Evolutionary conservation across 805 yeast species (phyloP).

Genomic region (Saccharomycopsis sp.): DNA sequence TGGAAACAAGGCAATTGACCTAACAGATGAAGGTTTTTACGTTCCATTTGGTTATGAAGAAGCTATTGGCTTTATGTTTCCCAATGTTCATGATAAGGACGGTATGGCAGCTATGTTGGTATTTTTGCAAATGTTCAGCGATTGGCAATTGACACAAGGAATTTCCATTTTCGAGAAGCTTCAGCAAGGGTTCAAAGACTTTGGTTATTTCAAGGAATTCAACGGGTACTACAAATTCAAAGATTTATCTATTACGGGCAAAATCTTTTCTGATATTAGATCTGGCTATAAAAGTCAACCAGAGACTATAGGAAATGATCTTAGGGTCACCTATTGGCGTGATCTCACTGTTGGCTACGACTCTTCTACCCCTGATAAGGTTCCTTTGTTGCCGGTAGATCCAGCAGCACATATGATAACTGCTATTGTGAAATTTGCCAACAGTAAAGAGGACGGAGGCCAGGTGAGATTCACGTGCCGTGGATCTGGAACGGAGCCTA

Average conservation of each 20-base stretch:
- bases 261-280: slow-evolving; percentile 53
- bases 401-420: slow-evolving; percentile 83
- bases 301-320: slow-evolving; percentile 42
- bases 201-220: slow-evolving; percentile 77
- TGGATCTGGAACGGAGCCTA: slow-evolving; percentile 97
- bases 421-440: slow-evolving; percentile 33
- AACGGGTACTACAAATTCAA: slow-evolving; percentile 79
- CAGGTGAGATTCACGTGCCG: slow-evolving; percentile 72
- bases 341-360: slow-evolving; percentile 83
- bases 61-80: slow-evolving; percentile 92
- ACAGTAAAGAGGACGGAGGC: slow-evolving; percentile 25
- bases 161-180: slow-evolving; percentile 40
- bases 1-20: slow-evolving; percentile 77
- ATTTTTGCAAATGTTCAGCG: slow-evolving; percentile 56
- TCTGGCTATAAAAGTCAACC: slow-evolving; percentile 37
- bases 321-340: slow-evolving; percentile 59
- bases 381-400: slow-evolving; percentile 67
- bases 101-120: slow-evolving; percentile 77
- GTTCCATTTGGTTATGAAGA: slow-evolving; percentile 95
- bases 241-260: slow-evolving; percentile 42
- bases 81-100: slow-evolving; percentile 82
- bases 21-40: slow-evolving; percentile 51
- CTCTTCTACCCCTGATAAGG: slow-evolving; percentile 49
- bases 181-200: slow-evolving; percentile 49
- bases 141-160: slow-evolving; percentile 6